Evolutionary conservation across 768 basidiomycete genomes (phyloP), one percentile per base, ranked within the genome.

Genomic region (Brasilioporus rufonigricans): DNA sequence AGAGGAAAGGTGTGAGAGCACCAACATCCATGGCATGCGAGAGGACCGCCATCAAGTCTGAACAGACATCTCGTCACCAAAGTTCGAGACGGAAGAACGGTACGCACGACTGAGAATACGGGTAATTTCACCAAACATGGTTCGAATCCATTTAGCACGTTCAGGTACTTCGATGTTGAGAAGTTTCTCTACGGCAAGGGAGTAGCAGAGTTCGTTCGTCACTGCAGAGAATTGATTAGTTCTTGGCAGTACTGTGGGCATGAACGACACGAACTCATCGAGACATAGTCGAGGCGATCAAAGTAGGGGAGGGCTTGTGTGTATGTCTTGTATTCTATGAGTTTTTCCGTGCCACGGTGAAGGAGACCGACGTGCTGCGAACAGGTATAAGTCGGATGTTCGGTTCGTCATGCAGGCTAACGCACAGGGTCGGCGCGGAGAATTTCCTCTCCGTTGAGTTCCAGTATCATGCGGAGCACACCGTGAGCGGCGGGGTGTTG

Each of bases 401-500:
- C n/a, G 14, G 18, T 40, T 35, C 31, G 44, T 47, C 19, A 7
- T 38, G 2, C 9, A 48, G 5, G 27, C 0, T 32, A 33, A 55
- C 85, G 44, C 60, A 90, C 89, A 19, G 91, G 90, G 70, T 93
- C 92, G 9, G 88, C 85, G 38, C 91, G 84, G 41, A 93, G 77
- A 65, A 94, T 91, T 74, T 93, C 94, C 73, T 99, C 96, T 62
- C 96, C 96, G 67, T 98, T 98, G 63, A 99, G 76, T 73, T 99
- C 97, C 50, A 99, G 75, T 70, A 99, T 99, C 79, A 99, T 82
- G 54, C 97, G 89, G 38, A 99, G 81, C 72, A 99, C 97, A 68
- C 97, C 97, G 71, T 99, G 97, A 16, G 97, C 97, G 51, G 97
- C 97, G 52, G 96, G 96, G 77, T 99, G 96, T 71, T 99, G 96